Percentiles rank a stretch among this genome's conserved stretches.
Evolutionary conservation across 2,329 filamentous ascomycete species (phyloP).

Genomic region (Didymella exigua): DNA sequence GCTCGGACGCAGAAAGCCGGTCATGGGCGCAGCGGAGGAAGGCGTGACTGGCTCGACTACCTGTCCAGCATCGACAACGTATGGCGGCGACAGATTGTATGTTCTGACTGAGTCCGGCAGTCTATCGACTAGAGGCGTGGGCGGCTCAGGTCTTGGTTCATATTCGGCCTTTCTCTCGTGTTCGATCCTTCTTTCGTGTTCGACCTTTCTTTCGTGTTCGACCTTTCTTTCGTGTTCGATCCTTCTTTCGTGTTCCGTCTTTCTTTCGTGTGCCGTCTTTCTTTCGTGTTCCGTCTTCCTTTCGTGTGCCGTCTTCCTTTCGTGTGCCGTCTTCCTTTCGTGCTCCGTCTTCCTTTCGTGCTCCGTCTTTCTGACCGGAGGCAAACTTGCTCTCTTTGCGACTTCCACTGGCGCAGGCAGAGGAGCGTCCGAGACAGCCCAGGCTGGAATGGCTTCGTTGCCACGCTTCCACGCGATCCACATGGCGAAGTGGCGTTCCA

Average conservation of each 20-base stretch:
- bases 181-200: too few relatives aligned
- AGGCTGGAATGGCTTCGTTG: conserved; percentile 65
- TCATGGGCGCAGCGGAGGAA: conserved; percentile 39
- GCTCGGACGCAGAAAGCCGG: conserved; percentile 47
- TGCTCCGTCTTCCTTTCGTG: too few relatives aligned
- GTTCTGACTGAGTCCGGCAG: conserved; percentile 48
- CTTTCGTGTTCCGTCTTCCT: too few relatives aligned
- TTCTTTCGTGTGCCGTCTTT: too few relatives aligned
- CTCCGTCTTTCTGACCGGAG: conserved; percentile 61
- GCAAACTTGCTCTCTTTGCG: conserved; percentile 62
- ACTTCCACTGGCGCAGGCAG: conserved; percentile 50
- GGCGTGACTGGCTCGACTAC: conserved; percentile 20
- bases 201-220: too few relatives aligned
- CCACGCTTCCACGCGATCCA: conserved; percentile 73
- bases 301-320: too few relatives aligned
- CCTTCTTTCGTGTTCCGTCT: too few relatives aligned
- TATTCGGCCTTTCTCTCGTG: conserved; percentile 64
- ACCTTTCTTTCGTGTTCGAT: too few relatives aligned
- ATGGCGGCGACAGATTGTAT: conserved; percentile 22
- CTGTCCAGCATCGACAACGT: background rate
- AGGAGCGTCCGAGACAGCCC: conserved; percentile 64
- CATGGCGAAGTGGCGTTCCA: conserved; percentile 65
- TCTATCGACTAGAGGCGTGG: conserved; percentile 51
- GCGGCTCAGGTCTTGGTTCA: conserved; percentile 54
- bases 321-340: too few relatives aligned